These are phyloP conservation scores for Pelargonium australe DNA, from an alignment of 441 rosid species.

Conservation along the genomic window DNA sequence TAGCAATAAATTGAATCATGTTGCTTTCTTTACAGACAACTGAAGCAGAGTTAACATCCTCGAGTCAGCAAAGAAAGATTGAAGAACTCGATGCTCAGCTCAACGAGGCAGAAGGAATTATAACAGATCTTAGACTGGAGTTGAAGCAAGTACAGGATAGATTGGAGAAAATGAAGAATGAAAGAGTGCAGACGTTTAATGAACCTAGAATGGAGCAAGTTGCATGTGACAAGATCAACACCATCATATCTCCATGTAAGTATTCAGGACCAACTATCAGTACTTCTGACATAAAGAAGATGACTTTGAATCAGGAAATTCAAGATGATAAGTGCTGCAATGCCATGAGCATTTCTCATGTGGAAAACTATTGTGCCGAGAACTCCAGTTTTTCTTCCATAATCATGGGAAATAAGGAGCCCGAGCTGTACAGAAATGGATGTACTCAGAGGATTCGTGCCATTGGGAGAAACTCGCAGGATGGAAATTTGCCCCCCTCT, in stretches of 20 bases:
- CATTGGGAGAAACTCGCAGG: constrained; percentile 36
- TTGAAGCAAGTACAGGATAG: constrained; percentile 57
- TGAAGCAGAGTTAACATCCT: constrained; percentile 51
- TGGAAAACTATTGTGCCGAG: constrained; percentile 35
- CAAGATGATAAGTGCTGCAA: constrained; percentile 28
- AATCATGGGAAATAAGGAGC: constrained; percentile 58
- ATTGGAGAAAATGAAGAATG: constrained; percentile 39
- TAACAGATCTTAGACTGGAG: constrained; percentile 72
- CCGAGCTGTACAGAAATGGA: constrained; percentile 50
- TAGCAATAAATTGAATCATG: neutral
- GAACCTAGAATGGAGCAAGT: constrained; percentile 20
- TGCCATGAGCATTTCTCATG: constrained; percentile 26
- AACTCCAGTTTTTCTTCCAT: constrained; percentile 60
- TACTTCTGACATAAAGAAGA: constrained; percentile 31
- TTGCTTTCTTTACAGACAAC: constrained; percentile 34
- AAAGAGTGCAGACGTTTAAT: constrained; percentile 22
- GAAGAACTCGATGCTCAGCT: constrained; percentile 88
- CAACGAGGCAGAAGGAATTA: constrained; percentile 84
- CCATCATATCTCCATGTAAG: constrained; percentile 11
- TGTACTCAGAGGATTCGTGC: constrained; percentile 58
- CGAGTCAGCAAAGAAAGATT: constrained; percentile 56
- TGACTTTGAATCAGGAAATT: constrained; percentile 26
- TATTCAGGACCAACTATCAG: constrained; percentile 22
- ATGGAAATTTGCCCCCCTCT: constrained; percentile 35
- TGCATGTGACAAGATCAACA: constrained; percentile 23